A percentile compares a stretch with the other conserved stretches of the same genome.
Conservation (phyloP, 2,329 filamentous ascomycete genomes). For the Emergomyces orientalis region DNA sequence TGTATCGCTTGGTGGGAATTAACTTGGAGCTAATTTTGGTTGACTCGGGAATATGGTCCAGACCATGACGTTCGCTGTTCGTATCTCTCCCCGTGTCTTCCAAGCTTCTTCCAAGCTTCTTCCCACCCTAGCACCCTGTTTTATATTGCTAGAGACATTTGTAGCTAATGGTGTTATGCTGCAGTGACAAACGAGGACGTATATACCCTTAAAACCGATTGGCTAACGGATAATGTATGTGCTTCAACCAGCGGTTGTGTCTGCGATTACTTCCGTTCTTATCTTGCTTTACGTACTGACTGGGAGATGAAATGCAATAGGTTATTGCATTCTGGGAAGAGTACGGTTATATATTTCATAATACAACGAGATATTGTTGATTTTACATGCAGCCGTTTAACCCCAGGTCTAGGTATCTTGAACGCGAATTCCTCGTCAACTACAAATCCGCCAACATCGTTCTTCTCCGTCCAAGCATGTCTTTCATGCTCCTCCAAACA, state of each 20-base stretch:
- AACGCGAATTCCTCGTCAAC: constrained; percentile 72
- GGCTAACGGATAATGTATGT: constrained; percentile 88
- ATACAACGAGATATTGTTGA: constrained; percentile 4
- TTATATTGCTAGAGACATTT: not conserved
- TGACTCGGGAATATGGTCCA: constrained; percentile 24
- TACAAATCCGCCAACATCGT: constrained; percentile 80
- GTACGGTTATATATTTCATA: constrained; percentile 39
- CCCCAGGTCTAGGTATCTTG: constrained; percentile 54
- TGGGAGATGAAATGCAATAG: constrained; percentile 36
- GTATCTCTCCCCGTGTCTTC: constrained; percentile 21
- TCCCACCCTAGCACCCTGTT: not conserved
- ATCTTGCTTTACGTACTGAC: not conserved
- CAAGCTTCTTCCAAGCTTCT: not conserved
- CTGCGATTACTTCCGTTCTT: not conserved
- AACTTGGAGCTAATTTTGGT: constrained; percentile 17
- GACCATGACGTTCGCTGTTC: constrained; percentile 58
- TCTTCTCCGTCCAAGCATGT: constrained; percentile 85
- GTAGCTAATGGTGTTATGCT: not conserved
- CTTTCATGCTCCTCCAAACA: constrained; percentile 77
- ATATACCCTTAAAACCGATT: constrained; percentile 79
- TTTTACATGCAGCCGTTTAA: constrained; percentile 8
- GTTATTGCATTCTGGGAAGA: constrained; percentile 98
- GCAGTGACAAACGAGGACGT: constrained; percentile 83
- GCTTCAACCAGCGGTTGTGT: not conserved
- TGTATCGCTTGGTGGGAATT: not conserved